These are phyloP conservation scores for Pneumocystis jirovecii DNA, from an alignment of 1,139 yeast genomes.

Conservation along the genomic window DNA sequence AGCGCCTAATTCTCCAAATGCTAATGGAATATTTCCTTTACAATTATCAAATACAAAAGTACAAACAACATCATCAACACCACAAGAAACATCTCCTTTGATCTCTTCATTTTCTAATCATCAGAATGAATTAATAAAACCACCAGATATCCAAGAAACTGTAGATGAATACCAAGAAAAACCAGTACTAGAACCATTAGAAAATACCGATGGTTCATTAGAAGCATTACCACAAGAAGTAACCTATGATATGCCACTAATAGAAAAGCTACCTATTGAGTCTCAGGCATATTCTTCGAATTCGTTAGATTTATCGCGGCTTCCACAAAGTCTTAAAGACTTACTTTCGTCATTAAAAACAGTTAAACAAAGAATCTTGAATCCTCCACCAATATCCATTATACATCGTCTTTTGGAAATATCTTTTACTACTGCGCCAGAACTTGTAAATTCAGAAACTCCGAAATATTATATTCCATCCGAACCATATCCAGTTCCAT, in stretches of 20 bases:
- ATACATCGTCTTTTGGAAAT: conserved; percentile 51
- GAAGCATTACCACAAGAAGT: neutral
- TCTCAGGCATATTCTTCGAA: neutral
- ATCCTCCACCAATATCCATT: conserved; percentile 42
- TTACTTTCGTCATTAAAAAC: conserved; percentile 33
- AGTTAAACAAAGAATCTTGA: conserved; percentile 30
- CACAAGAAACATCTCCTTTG: conserved; percentile 2
- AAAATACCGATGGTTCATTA: conserved; percentile 22
- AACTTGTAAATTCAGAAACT: conserved; percentile 75
- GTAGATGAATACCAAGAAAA: conserved; percentile 3
- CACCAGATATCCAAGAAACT: neutral
- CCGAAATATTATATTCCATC: conserved; percentile 72
- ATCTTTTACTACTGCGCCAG: conserved; percentile 81
- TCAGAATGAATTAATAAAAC: neutral
- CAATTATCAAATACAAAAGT: conserved; percentile 10
- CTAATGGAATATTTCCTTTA: conserved; percentile 8
- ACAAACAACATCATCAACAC: conserved; percentile 9
- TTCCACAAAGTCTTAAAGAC: conserved; percentile 38
- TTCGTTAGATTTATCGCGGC: conserved; percentile 7
- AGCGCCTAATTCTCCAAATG: conserved; percentile 6
- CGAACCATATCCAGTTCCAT: conserved; percentile 78
- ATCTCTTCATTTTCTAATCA: neutral
- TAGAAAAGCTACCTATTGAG: neutral
- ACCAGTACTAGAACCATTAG: conserved; percentile 6
- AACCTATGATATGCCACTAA: neutral